Base-by-base conservation (phyloP, 2,329 filamentous ascomycete species). In the Colletotrichum paranaense region DNA sequence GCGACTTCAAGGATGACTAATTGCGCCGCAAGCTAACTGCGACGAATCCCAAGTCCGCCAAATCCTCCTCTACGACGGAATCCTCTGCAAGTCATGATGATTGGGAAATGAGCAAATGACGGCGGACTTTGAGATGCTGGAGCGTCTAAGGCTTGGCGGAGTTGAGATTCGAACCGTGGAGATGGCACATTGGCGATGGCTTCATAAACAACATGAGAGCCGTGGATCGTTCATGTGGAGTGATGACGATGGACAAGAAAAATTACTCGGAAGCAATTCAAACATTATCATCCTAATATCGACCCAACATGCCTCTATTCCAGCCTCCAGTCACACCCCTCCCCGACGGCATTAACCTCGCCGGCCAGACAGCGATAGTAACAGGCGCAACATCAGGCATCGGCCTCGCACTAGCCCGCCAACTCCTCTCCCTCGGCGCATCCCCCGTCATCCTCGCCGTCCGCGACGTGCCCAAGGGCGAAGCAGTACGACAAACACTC, bases 341-440 rank as follows among this genome's bases (percentile, higher is more conserved):
- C 2, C 67, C 55, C 12, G 16, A 35, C 11, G 4, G 14, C 55
- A 4, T 67, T 0, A 67, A 79, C 63, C 72, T 79, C 24, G 38
- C 53, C 28, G 77, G 76, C 55, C 75, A 82, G 60, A 81, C 79
- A 1, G 77, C 81, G 62, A 79, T 86, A 28, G 79, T 87, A 49
- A 86, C 84, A 0, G 86, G 85, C n/a, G 79, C 84, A 58, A 86
- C 85, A 65, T 77, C 78, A 2, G 85, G 86, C 1, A 76, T 87
- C 0, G 85, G 85, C 2, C 77, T 83, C 1, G 84, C 84, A 72
- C 78, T 84, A 1, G 79, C 80, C 7, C 77, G 78, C 3, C 82
- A 86, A 60, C 77, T 86, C 1, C 77, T 83, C 26, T 57, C 42
- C 0, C 78, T 84, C 1, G 80, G 81, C 1, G 73, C 81, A 4